These are phyloP conservation scores for Zelopaecilomyces penicillatus DNA, from an alignment of 2,329 filamentous ascomycete genomes.

Conservation along the genomic window DNA sequence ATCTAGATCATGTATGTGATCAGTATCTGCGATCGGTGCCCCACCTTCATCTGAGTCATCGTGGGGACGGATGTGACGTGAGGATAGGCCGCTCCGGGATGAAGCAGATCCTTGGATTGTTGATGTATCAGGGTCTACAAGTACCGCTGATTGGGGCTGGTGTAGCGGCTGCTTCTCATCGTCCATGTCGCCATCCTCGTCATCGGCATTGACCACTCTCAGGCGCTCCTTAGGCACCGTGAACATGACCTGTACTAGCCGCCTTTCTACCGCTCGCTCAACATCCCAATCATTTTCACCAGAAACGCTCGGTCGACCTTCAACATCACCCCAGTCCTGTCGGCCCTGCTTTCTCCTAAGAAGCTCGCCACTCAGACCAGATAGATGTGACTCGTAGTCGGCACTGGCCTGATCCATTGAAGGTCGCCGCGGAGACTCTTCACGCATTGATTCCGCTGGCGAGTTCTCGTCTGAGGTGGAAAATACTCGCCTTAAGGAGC, in stretches of 20 bases:
- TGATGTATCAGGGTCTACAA: conserved; percentile 30
- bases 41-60: conserved; percentile 6
- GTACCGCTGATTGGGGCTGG: conserved; percentile 26
- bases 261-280: conserved; percentile 60
- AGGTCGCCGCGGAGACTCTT: conserved; percentile 22
- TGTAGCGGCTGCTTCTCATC: conserved; percentile 17
- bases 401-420: conserved; percentile 25
- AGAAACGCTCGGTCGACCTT: conserved; percentile 9
- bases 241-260: conserved; percentile 79
- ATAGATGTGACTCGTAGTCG: conserved; percentile 37
- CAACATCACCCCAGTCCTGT: conserved; percentile 41
- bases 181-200: conserved; percentile 21
- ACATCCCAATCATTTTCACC: conserved; percentile 68
- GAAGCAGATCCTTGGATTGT: not conserved
- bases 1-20: not conserved
- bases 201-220: conserved; percentile 78
- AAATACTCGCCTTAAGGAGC: conserved; percentile 58
- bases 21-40: conserved; percentile 2
- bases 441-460: conserved; percentile 15
- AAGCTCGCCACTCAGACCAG: conserved; percentile 39
- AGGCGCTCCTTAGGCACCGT: conserved; percentile 82
- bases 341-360: conserved; percentile 48
- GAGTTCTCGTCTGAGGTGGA: conserved; percentile 32
- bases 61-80: not conserved
- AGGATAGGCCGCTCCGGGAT: conserved; percentile 4